Percentiles rank a stretch among this genome's conserved stretches.
phyloP scores from a whole-genome alignment of 2,329 filamentous ascomycete species.

The Allantophomopsis cytisporea region DNA sequence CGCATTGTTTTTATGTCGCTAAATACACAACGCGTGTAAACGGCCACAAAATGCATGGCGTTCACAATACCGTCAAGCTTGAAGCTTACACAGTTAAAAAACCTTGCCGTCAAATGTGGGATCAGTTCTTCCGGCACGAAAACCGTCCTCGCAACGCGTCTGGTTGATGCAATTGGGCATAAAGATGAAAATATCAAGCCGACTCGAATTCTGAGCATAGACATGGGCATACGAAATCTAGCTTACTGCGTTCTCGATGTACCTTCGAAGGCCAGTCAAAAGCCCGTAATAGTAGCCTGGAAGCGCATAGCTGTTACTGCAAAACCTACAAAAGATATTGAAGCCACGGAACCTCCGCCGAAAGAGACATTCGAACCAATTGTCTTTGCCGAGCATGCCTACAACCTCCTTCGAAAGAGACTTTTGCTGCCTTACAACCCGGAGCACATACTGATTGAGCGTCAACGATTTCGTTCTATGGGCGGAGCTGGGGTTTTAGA shows the following conservation, averaged over 20 bases:
- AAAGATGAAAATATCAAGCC: slow-evolving; percentile 7
- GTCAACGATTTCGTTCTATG: slow-evolving; percentile 47
- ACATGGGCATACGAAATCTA: slow-evolving; percentile 75
- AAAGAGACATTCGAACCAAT: slow-evolving; percentile 36
- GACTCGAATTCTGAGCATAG: slow-evolving; percentile 55
- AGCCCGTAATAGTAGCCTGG: slow-evolving; percentile 14
- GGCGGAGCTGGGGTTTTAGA: slow-evolving; percentile 54
- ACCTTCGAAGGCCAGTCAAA: slow-evolving; percentile 13
- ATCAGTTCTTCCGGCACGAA: slow-evolving; percentile 47
- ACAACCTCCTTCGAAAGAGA: slow-evolving; percentile 32
- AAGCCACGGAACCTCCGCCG: background rate
- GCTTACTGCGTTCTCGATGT: slow-evolving; percentile 51
- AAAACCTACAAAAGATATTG: background rate
- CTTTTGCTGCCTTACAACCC: slow-evolving; percentile 37
- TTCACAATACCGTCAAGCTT: slow-evolving; percentile 19
- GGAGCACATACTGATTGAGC: slow-evolving; percentile 56
- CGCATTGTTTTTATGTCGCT: too few relatives aligned
- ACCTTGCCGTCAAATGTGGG: slow-evolving; percentile 46
- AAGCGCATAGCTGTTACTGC: slow-evolving; percentile 10
- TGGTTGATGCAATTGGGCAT: slow-evolving; percentile 24
- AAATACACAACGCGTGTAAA: too few relatives aligned
- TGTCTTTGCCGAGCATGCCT: slow-evolving; percentile 38
- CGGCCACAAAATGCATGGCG: slow-evolving; percentile 14
- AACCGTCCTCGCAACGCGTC: slow-evolving; percentile 31
- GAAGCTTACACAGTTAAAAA: slow-evolving; percentile 39